Evolutionary conservation across 1,284 basidiomycete species (phyloP).

Genomic region (Papiliotrema fonsecae): DNA sequence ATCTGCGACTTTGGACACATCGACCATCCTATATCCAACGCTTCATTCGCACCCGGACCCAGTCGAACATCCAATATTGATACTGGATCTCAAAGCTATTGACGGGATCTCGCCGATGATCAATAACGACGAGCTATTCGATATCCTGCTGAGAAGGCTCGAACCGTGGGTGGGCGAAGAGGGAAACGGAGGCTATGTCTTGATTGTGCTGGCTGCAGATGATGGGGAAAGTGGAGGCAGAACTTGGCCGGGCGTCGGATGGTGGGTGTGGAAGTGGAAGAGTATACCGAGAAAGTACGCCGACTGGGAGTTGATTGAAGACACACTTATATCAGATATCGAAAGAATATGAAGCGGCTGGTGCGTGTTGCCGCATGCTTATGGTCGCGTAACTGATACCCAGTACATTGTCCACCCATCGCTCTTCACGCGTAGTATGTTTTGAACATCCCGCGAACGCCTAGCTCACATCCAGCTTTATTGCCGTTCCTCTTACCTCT

Average conservation of each 20-base stretch:
- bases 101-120: conserved; percentile 13
- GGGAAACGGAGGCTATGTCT: conserved; percentile 30
- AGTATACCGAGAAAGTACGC: conserved; percentile 35
- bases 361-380: conserved; percentile 11
- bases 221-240: conserved; percentile 14
- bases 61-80: conserved; percentile 21
- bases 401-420: conserved; percentile 42
- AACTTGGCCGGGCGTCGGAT: conserved; percentile 27
- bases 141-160: conserved; percentile 19
- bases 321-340: conserved; percentile 18
- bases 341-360: conserved; percentile 40
- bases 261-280: conserved; percentile 39
- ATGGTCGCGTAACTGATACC: not conserved
- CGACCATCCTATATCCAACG: conserved; percentile 20
- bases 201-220: conserved; percentile 35
- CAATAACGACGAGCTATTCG: conserved; percentile 28
- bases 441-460: not conserved
- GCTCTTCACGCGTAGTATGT: conserved; percentile 30
- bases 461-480: conserved; percentile 14
- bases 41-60: conserved; percentile 13
- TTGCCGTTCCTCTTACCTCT: conserved; percentile 34
- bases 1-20: conserved; percentile 11
- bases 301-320: conserved; percentile 7
- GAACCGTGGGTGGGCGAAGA: conserved; percentile 40
- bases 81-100: conserved; percentile 24